Conservation (phyloP, 2,329 filamentous ascomycete genomes). For the Amphichorda felina region DNA sequence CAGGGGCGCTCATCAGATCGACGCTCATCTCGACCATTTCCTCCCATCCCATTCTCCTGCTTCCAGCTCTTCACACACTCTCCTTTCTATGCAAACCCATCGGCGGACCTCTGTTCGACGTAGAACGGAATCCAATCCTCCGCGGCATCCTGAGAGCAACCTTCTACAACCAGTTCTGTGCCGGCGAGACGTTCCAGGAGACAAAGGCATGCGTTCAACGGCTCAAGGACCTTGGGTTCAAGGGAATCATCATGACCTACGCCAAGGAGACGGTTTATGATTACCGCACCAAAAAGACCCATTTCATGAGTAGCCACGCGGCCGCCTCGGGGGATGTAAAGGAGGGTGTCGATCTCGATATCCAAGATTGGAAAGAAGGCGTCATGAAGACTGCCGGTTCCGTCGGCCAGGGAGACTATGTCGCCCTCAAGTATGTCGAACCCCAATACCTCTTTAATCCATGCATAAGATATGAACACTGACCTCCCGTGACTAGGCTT, state of each 20-base stretch:
- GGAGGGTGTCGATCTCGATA: slow-evolving; percentile 13
- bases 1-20: too few relatives aligned
- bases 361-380: slow-evolving; percentile 23
- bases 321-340: slow-evolving; percentile 27
- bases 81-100: too few relatives aligned
- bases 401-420: slow-evolving; percentile 19
- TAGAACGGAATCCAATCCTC: slow-evolving; percentile 37
- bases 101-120: slow-evolving; percentile 26
- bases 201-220: slow-evolving; percentile 28
- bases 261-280: slow-evolving; percentile 29
- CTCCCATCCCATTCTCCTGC: too few relatives aligned
- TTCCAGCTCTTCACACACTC: too few relatives aligned
- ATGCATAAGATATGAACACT: too few relatives aligned
- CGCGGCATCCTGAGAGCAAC: slow-evolving; percentile 34
- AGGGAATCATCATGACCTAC: slow-evolving; percentile 45
- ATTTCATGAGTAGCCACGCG: too few relatives aligned
- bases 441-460: slow-evolving; percentile 12
- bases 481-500: too few relatives aligned
- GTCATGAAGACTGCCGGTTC: slow-evolving; percentile 17
- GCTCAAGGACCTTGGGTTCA: slow-evolving; percentile 36
- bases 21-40: too few relatives aligned
- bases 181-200: slow-evolving; percentile 34
- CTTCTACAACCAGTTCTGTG: slow-evolving; percentile 44
- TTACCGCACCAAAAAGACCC: too few relatives aligned
- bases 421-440: slow-evolving; percentile 25